Evolutionary conservation across 257 asterid species (phyloP).

Genomic region (Catharanthus roseus): DNA sequence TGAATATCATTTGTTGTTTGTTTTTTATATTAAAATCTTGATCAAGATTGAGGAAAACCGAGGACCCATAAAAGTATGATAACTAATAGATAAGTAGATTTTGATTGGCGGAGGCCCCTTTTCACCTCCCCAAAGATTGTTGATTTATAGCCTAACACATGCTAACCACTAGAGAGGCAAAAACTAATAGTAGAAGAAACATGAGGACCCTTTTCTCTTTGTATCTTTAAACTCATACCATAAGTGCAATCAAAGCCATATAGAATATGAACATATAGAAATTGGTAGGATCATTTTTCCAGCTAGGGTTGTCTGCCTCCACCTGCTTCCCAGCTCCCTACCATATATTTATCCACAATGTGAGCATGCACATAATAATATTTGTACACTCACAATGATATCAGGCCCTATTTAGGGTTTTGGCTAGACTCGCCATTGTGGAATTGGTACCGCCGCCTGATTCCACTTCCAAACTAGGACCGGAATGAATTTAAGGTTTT

Average conservation of each 20-base stretch:
- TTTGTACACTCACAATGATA: neutral
- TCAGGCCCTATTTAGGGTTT: no score
- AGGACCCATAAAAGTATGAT: conserved; percentile 43
- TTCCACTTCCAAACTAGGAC: no score
- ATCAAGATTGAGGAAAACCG: conserved; percentile 13
- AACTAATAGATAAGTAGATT: conserved; percentile 26
- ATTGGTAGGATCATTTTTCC: conserved; percentile 20
- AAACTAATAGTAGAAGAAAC: conserved; percentile 19
- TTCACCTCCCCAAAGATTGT: conserved; percentile 12
- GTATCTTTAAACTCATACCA: conserved; percentile 40
- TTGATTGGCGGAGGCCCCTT: conserved; percentile 24
- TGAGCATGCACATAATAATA: neutral
- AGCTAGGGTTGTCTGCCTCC: conserved; percentile 21
- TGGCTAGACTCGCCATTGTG: no score
- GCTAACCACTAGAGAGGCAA: conserved; percentile 54
- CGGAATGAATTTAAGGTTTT: no score
- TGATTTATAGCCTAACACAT: conserved; percentile 32
- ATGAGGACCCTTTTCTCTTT: conserved; percentile 43
- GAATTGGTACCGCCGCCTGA: no score
- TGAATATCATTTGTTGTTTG: conserved; percentile 24
- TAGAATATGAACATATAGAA: conserved; percentile 15
- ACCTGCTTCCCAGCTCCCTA: neutral
- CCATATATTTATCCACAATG: neutral
- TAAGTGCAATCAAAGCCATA: conserved; percentile 26
- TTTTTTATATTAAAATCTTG: conserved; percentile 17